Base-by-base conservation (phyloP, 202 grass and related monocot species). In the Saccharum hybrid region DNA sequence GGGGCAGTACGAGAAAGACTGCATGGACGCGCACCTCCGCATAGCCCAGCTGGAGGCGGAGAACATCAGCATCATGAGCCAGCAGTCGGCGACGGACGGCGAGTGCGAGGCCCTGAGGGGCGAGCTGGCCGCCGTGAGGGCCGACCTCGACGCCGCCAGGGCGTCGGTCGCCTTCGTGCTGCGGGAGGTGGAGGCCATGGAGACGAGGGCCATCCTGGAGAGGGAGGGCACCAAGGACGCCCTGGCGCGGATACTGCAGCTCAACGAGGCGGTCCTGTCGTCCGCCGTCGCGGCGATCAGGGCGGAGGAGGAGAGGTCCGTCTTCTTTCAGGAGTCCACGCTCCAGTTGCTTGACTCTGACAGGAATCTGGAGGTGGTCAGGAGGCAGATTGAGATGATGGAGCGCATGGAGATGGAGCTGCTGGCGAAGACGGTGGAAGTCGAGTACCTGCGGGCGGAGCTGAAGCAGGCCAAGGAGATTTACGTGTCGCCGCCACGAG, bases 241-340 rank as follows among this genome's bases (percentile, higher is more conserved):
- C 21, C 66, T 93, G 10, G 11, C 33, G 45, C 65, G 66, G 16
- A 76, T 86, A 1, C 77, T 85, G 30, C 48, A 33, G 71, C 74
- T 90, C 8, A 88, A 88, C 73, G 79, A 88, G 77, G 11, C 66
- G 0, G 76, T 88, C 15, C 79, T 90, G 6, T 54, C 71, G 6
- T 88, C 91, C 13, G 72, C 72, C 3, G 62, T 88, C 1, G 57
- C 79, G 0, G 85, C 79, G 1, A 72, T 93, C 66, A 69, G 54
- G 30, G 88, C 83, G 3, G 88, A 93, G 74, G 82, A 86, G 72
- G 85, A 93, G 79, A 63, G 85, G 46, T 90, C 79, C 0, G 82
- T 82, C 21, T 88, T 88, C 75, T 90, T 83, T 7, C 82, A 83
- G 74, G 79, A 82, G 79, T 65, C 68, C 21, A 74, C 72, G 31